Evolutionary conservation across 441 rosid species (phyloP).

Genomic region (Omphalea diandra): DNA sequence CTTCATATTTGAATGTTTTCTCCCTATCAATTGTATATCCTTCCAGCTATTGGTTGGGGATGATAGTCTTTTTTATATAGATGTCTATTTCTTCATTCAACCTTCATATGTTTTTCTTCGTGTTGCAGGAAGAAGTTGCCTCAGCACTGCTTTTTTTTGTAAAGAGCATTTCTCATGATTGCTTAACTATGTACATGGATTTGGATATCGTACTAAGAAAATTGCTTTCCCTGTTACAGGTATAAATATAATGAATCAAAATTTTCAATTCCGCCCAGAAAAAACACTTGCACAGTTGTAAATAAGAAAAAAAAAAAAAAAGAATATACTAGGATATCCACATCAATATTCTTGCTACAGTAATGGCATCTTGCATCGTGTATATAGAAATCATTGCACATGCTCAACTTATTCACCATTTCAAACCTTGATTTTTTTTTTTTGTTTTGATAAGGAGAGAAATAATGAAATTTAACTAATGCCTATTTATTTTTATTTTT

Average conservation of each 20-base stretch:
- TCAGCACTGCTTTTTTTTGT: constrained; percentile 13
- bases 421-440: too few species aligned
- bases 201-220: background rate
- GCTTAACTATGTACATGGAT: constrained; percentile 4
- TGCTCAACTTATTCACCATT: background rate
- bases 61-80: background rate
- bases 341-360: too few species aligned
- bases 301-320: too few species aligned
- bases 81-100: background rate
- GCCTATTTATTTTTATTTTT: too few species aligned
- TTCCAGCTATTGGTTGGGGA: background rate
- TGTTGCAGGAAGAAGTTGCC: constrained; percentile 18
- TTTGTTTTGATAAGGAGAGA: too few species aligned
- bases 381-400: background rate
- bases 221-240: constrained; percentile 10
- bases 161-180: constrained; percentile 12
- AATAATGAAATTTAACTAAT: too few species aligned
- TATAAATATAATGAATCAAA: background rate
- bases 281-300: background rate
- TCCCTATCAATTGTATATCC: background rate
- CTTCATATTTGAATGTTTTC: background rate
- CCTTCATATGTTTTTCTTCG: too few species aligned
- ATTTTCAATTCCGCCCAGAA: background rate
- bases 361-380: background rate
- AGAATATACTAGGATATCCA: background rate